phyloP scores from a whole-genome alignment of 306 rosid genomes.

The Cicer judaicum region DNA sequence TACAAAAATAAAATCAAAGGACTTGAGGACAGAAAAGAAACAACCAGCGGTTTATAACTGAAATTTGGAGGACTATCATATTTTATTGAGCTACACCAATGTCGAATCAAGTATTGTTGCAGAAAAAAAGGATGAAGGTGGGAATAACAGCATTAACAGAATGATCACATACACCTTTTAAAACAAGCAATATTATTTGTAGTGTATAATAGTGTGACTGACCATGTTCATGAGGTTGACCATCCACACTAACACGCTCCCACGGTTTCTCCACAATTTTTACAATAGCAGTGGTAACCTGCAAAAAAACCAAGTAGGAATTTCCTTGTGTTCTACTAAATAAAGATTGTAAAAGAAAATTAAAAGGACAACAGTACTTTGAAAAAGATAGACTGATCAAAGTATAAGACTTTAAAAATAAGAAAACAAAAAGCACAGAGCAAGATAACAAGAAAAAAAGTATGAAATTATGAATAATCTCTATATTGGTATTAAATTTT shows the following conservation, averaged over 20 bases:
- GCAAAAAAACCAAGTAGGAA: slow-evolving; percentile 16
- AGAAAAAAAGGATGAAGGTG: neutral
- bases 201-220: slow-evolving; percentile 46
- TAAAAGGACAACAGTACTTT: neutral
- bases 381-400: neutral
- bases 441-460: neutral
- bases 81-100: slow-evolving; percentile 13
- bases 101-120: neutral
- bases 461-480: slow-evolving; percentile 1
- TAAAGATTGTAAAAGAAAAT: slow-evolving; percentile 14
- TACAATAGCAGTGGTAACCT: slow-evolving; percentile 82
- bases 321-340: slow-evolving; percentile 8
- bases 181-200: slow-evolving; percentile 14
- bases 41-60: slow-evolving; percentile 25
- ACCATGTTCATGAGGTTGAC: slow-evolving; percentile 89
- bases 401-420: slow-evolving; percentile 10
- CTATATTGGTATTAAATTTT: slow-evolving; percentile 18
- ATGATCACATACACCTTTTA: neutral
- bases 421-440: neutral
- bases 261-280: slow-evolving; percentile 92
- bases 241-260: slow-evolving; percentile 78
- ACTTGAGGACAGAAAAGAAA: slow-evolving; percentile 9
- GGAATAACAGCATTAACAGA: neutral
- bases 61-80: neutral
- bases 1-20: slow-evolving; percentile 36